Evolutionary conservation across 1,284 basidiomycete species (phyloP).

Genomic region (Apiotrichum laibachii): DNA sequence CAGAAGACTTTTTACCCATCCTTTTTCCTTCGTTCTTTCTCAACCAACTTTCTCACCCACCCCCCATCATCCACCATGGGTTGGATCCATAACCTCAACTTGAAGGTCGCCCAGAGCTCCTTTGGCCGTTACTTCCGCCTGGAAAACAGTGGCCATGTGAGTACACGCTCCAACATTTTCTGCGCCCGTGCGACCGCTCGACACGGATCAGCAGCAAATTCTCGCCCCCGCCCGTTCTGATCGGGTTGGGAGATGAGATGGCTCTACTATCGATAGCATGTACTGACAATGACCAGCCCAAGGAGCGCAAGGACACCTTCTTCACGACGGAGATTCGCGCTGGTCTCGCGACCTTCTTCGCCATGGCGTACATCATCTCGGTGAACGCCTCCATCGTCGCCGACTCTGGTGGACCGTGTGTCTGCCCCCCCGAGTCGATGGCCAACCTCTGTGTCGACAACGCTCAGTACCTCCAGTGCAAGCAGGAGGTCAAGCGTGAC

Average conservation of each 20-base stretch:
- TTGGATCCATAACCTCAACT: conserved; percentile 40
- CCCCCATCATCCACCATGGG: conserved; percentile 3
- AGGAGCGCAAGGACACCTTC: conserved; percentile 69
- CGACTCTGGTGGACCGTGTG: conserved; percentile 76
- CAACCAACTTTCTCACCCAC: background rate
- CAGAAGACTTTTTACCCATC: background rate
- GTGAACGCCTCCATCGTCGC: conserved; percentile 63
- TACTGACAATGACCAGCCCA: conserved; percentile 41
- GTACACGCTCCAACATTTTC: background rate
- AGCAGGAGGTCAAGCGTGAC: conserved; percentile 66
- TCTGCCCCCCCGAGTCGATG: conserved; percentile 56
- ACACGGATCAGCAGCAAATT: background rate
- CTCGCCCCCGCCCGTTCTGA: background rate
- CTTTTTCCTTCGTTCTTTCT: background rate
- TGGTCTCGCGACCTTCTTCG: conserved; percentile 75
- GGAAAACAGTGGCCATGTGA: conserved; percentile 70
- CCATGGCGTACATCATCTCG: conserved; percentile 47
- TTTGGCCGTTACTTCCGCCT: conserved; percentile 79
- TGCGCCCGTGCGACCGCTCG: background rate
- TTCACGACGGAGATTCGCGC: conserved; percentile 81
- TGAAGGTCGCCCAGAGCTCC: conserved; percentile 62
- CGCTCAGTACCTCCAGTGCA: conserved; percentile 63
- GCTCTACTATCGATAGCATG: background rate
- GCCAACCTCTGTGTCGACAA: conserved; percentile 56
- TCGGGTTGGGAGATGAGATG: background rate